Evolutionary conservation across 352 stramenopile species (phyloP).

Genomic region (Phytophthora cryptogea): DNA sequence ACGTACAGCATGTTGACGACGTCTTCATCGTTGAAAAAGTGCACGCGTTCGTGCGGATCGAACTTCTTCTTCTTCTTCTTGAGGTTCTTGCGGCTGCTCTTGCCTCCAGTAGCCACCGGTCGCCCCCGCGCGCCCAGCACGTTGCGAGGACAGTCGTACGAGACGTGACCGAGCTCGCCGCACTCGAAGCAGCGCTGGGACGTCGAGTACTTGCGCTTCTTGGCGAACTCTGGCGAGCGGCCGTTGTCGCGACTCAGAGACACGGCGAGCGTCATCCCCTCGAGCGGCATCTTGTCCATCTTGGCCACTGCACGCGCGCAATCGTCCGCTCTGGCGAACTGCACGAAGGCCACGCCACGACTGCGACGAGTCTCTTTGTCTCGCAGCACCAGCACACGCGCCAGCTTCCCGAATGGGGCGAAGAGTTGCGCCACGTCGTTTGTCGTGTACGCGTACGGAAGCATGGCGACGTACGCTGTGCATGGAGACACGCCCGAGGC

Average conservation of each 20-base stretch:
- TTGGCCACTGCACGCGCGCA: slow-evolving; percentile 50
- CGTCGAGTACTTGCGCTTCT: slow-evolving; percentile 78
- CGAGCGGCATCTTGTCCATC: slow-evolving; percentile 67
- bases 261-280: slow-evolving; percentile 66
- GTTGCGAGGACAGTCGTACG: slow-evolving; percentile 86
- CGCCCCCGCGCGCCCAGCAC: slow-evolving; percentile 75
- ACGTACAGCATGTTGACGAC: slow-evolving; percentile 71
- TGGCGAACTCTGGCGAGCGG: slow-evolving; percentile 73
- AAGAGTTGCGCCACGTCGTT: slow-evolving; percentile 90
- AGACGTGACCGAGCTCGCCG: slow-evolving; percentile 73
- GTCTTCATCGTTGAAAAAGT: slow-evolving; percentile 77
- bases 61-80: slow-evolving; percentile 76
- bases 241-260: slow-evolving; percentile 84
- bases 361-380: slow-evolving; percentile 76
- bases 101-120: slow-evolving; percentile 41
- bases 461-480: slow-evolving; percentile 89
- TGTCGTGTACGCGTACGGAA: slow-evolving; percentile 88
- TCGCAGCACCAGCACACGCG: slow-evolving; percentile 75
- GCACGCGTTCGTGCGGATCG: slow-evolving; percentile 52
- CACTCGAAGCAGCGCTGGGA: slow-evolving; percentile 86
- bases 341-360: slow-evolving; percentile 84
- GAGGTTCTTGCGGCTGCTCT: slow-evolving; percentile 56
- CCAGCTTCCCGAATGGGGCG: slow-evolving; percentile 70
- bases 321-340: slow-evolving; percentile 76
- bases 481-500: slow-evolving; percentile 26